phyloP scores from a whole-genome alignment of 2,329 filamentous ascomycete genomes.

The Endocalyx cinctus region DNA sequence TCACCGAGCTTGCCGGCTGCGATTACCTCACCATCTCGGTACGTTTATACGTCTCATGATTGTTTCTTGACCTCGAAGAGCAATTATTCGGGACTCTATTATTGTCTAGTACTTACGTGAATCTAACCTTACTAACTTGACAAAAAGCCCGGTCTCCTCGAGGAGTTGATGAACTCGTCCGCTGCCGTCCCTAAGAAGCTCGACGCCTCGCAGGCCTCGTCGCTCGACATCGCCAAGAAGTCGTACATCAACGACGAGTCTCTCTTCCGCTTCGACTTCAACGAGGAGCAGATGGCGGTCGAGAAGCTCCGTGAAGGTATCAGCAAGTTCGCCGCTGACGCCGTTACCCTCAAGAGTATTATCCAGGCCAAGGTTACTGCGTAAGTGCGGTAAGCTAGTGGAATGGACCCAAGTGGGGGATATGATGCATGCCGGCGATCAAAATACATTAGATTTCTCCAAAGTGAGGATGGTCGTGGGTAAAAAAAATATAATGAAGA shows the following conservation, averaged over 20 bases:
- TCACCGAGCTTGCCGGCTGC: slow-evolving; percentile 95
- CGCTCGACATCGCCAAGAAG: slow-evolving; percentile 80
- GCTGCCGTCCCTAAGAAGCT: slow-evolving; percentile 90
- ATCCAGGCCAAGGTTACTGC: slow-evolving; percentile 75
- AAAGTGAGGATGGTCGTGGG: not conserved
- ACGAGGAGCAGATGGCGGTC: slow-evolving; percentile 98
- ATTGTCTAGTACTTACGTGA: not conserved
- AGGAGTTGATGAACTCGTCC: slow-evolving; percentile 84
- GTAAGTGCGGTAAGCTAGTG: slow-evolving; percentile 25
- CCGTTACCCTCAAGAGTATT: slow-evolving; percentile 87
- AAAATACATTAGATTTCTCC: not conserved
- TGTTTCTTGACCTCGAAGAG: no score
- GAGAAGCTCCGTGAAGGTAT: slow-evolving; percentile 99
- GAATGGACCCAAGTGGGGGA: slow-evolving; percentile 1
- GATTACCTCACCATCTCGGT: slow-evolving; percentile 98
- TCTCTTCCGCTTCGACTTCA: slow-evolving; percentile 96
- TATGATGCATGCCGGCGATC: slow-evolving; percentile 2
- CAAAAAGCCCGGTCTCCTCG: slow-evolving; percentile 77
- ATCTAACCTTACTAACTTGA: not conserved
- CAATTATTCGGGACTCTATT: no score
- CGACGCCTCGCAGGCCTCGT: slow-evolving; percentile 59
- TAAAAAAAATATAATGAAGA: not conserved
- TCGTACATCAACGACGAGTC: slow-evolving; percentile 86
- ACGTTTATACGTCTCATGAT: no score
- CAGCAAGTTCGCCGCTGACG: slow-evolving; percentile 97